Conservation (phyloP, 169 alveolate species). For the Perkinsus marinus region DNA sequence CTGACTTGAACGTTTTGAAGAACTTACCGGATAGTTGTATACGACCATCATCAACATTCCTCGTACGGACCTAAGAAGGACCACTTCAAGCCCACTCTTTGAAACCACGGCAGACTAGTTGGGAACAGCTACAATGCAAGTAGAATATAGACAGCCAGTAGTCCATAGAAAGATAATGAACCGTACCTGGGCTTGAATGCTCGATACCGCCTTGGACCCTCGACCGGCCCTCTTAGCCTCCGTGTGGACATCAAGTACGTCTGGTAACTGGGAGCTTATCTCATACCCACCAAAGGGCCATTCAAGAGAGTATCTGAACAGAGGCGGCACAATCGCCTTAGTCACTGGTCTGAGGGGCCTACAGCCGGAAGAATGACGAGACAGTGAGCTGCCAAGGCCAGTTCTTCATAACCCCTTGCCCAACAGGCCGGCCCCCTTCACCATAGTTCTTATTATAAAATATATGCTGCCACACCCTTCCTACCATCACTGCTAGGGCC, state of each 20-base stretch:
- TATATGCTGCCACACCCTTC: background rate
- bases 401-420: background rate
- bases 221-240: background rate
- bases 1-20: background rate
- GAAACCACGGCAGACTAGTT: too few species aligned
- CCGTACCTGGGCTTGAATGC: background rate
- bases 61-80: background rate
- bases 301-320: background rate
- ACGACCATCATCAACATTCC: background rate
- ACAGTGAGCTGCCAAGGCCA: background rate
- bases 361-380: background rate
- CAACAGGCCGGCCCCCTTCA: background rate
- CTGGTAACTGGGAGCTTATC: background rate
- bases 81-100: too few species aligned
- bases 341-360: background rate
- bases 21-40: background rate
- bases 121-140: too few species aligned
- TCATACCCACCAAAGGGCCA: background rate
- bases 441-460: background rate
- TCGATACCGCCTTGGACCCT: background rate
- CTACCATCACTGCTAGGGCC: background rate
- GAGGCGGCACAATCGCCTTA: background rate
- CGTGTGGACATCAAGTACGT: background rate
- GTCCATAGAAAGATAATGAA: too few species aligned
- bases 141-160: too few species aligned